phyloP scores from a whole-genome alignment of 805 yeast species.

The Wickerhamiella azymoides region DNA sequence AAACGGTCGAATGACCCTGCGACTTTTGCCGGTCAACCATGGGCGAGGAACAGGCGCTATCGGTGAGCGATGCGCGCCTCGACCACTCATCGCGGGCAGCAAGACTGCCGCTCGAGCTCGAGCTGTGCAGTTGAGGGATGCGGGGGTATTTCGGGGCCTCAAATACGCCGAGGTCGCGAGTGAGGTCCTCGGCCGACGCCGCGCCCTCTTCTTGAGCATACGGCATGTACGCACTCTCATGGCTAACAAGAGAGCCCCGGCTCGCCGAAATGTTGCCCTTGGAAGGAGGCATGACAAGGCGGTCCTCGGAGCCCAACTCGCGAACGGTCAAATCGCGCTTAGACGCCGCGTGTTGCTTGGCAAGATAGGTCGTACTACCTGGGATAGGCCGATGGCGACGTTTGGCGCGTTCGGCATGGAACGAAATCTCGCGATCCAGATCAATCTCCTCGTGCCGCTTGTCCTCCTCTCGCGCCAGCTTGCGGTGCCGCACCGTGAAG shows the following conservation, averaged over 20 bases:
- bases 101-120: neutral
- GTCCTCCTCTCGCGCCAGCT: slow-evolving; percentile 26
- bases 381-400: slow-evolving; percentile 4
- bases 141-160: slow-evolving; percentile 6
- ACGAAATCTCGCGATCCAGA: slow-evolving; percentile 26
- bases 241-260: neutral
- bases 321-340: slow-evolving; percentile 3
- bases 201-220: slow-evolving; percentile 1
- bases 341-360: slow-evolving; percentile 7
- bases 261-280: neutral
- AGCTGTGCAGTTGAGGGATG: neutral
- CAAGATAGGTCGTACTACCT: slow-evolving; percentile 1
- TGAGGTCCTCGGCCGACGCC: slow-evolving; percentile 2
- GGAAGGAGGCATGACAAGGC: neutral
- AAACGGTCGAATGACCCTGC: slow-evolving; percentile 9
- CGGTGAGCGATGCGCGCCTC: slow-evolving; percentile 1
- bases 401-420: slow-evolving; percentile 17
- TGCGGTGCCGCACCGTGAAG: slow-evolving; percentile 24
- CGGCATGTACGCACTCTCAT: neutral
- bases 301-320: neutral
- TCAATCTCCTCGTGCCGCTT: slow-evolving; percentile 25
- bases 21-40: slow-evolving; percentile 6
- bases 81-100: neutral
- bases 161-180: slow-evolving; percentile 1
- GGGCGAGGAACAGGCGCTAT: neutral